A percentile compares a stretch with the other conserved stretches of the same genome.
Evolutionary conservation across 441 rosid genomes (phyloP).

Genomic region (Adansonia grandidieri): DNA sequence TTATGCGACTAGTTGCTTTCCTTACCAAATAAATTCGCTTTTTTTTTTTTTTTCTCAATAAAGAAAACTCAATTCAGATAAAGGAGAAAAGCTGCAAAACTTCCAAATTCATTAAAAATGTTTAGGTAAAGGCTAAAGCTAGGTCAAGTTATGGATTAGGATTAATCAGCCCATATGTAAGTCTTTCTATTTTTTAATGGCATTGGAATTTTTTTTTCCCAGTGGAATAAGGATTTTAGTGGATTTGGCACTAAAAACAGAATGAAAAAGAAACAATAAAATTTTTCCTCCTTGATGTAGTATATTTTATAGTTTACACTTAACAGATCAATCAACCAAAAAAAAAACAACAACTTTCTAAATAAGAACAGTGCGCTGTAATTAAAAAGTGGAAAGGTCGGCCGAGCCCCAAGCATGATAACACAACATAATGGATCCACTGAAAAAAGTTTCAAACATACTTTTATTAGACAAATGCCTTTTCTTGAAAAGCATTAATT

Average conservation of each 20-base stretch:
- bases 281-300: too few relatives aligned
- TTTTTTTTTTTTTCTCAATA: too few relatives aligned
- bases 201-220: neutral
- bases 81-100: neutral
- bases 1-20: neutral
- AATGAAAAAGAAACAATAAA: neutral
- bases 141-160: neutral
- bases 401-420: neutral
- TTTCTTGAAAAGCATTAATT: constrained; percentile 25
- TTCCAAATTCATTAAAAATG: neutral
- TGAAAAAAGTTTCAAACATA: neutral
- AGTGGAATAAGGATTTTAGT: neutral
- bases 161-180: neutral
- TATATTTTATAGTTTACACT: neutral
- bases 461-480: constrained; percentile 18
- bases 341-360: neutral
- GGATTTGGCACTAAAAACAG: neutral
- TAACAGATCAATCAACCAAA: neutral
- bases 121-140: neutral
- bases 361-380: neutral
- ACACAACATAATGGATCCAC: neutral
- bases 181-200: neutral
- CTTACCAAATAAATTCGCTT: neutral
- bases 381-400: neutral
- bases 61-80: too few relatives aligned